Evolutionary conservation across 768 basidiomycete genomes (phyloP).

Genomic region (Trametes cubensis): DNA sequence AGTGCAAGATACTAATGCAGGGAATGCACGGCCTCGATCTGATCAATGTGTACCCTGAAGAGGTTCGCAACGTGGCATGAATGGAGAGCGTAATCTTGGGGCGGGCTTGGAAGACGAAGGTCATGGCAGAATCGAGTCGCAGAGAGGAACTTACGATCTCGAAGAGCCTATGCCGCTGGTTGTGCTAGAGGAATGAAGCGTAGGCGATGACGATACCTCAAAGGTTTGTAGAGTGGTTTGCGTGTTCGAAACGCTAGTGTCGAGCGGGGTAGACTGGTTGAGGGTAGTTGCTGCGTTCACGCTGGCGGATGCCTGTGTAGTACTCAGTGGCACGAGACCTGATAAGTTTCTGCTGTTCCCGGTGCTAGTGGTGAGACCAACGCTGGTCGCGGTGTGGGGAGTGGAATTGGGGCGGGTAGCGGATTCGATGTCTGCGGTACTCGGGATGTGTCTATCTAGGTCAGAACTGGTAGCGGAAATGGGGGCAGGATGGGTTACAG

Average conservation of each 20-base stretch:
- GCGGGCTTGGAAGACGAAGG: not conserved
- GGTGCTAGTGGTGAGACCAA: no score
- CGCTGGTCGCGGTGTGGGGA: no score
- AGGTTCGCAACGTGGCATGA: no score
- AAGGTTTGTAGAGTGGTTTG: slow-evolving; percentile 23
- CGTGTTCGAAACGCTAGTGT: slow-evolving; percentile 13
- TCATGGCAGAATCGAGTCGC: not conserved
- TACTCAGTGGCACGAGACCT: no score
- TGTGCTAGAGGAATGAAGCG: not conserved
- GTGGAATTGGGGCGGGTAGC: not conserved
- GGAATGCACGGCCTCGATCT: no score
- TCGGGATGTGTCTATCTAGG: no score
- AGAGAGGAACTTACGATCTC: slow-evolving; percentile 24
- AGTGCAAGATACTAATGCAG: no score
- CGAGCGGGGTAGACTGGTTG: slow-evolving; percentile 1
- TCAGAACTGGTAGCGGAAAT: not conserved
- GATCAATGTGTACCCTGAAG: no score
- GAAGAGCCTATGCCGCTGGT: not conserved
- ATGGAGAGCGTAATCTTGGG: no score
- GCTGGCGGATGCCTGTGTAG: not conserved
- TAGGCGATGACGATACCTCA: slow-evolving; percentile 11
- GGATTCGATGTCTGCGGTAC: not conserved
- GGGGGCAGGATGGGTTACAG: not conserved
- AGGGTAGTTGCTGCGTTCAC: not conserved
- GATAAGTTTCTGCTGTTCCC: no score